Base-by-base conservation (phyloP, 345 rosid genomes). In the Hypericum androsaemum region DNA sequence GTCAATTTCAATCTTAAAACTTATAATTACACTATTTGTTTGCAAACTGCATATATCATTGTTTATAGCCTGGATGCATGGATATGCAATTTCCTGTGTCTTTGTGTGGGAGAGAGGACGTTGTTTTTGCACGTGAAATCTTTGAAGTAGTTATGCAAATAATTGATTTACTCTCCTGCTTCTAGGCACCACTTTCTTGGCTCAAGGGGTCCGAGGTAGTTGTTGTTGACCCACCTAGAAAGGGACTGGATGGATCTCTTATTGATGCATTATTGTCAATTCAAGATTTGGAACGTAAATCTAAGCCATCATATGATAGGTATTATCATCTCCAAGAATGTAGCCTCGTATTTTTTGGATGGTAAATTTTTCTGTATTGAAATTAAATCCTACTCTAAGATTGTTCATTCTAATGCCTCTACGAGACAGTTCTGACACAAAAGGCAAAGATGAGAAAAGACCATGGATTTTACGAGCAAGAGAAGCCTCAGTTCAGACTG, bases 151-250 rank as follows among this genome's bases (percentile, higher is more conserved):
- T 22, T 22, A 22, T 22, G 32, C 32, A 1, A 22, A 22, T 22
- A 22, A 22, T 22, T 22, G 32, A 22, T 22, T 22, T 22, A 22
- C n/a, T n/a, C n/a, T n/a, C n/a, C n/a, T n/a, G n/a, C n/a, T n/a
- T n/a, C n/a, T 74, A 90, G 96, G 84, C 87, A 57, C 96, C 98
- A 50, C 67, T 80, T 41, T 87, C 89, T 61, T 90, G 96, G 96
- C 80, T 90, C 39, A 67, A 72, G 62, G 98, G 98, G 47, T 78
- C 98, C 58, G 96, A 90, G 57, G 88, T 87, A 43, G 73, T 82
- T 14, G 71, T 90, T 5, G 88, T 87, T 47, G 96, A 90, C 76
- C 98, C 98, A 68, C 98, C 98, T 41, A 80, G 96, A 72, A 90
- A 87, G 58, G 98, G 98, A 49, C 67, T 90, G 37, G 96, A 87